Conservation (phyloP, 1,139 yeast genomes). For the Yamadazyma sp. region DNA sequence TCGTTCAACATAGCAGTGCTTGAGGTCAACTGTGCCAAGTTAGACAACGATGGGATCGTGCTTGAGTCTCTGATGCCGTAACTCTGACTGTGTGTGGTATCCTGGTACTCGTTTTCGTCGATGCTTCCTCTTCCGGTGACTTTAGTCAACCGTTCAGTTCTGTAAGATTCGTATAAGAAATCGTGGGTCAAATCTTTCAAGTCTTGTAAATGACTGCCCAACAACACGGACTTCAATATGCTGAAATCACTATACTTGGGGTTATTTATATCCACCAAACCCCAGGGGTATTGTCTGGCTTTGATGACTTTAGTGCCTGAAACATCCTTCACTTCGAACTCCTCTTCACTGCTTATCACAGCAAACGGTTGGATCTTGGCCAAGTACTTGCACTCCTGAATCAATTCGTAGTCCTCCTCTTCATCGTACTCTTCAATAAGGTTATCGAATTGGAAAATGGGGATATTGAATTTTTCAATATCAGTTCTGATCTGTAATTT, state of each 20-base stretch:
- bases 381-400: conserved; percentile 77
- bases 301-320: conserved; percentile 61
- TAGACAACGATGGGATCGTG: conserved; percentile 59
- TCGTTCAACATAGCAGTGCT: conserved; percentile 10
- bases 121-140: conserved; percentile 37
- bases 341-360: conserved; percentile 69
- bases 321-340: conserved; percentile 51
- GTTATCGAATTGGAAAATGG: conserved; percentile 73
- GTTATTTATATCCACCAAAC: conserved; percentile 79
- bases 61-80: conserved; percentile 19
- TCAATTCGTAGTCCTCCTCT: conserved; percentile 68
- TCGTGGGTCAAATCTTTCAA: conserved; percentile 93
- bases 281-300: conserved; percentile 95
- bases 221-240: conserved; percentile 75
- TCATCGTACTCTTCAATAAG: conserved; percentile 48
- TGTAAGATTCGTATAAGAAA: conserved; percentile 84
- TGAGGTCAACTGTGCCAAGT: conserved; percentile 57
- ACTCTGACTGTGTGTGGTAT: conserved; percentile 21
- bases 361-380: conserved; percentile 85
- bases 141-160: conserved; percentile 76
- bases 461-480: conserved; percentile 73
- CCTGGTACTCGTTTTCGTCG: conserved; percentile 29
- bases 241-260: conserved; percentile 81
- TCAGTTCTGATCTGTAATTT: conserved; percentile 63
- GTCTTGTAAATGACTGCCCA: conserved; percentile 92